Evolutionary conservation across 768 basidiomycete genomes (phyloP), one percentile per base, ranked within the genome.

Genomic region (Lactifluus piperatus): DNA sequence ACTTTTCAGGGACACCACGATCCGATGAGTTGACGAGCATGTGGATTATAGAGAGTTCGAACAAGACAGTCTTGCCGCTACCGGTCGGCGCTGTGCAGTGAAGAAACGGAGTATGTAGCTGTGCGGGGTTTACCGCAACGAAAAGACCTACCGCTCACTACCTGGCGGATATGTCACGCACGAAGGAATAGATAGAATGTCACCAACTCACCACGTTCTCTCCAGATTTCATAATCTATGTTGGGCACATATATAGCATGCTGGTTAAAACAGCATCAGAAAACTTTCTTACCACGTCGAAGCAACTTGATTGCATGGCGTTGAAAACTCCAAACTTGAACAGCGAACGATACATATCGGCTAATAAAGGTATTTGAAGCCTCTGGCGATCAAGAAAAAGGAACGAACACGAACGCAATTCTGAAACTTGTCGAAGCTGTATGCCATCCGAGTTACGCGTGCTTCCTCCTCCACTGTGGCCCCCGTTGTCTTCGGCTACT

Each of bases 281-380:
- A 26, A 60, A 27, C 14, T 5, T 36, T 69, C 82, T 57, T 67
- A 92, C 93, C 63, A 79, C 77, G 49, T 88, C 81, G 63, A 89
- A 91, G 68, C 90, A 93, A 29, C 76, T 77, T 14, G 89, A 91
- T 65, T 99, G 95, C 22, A 97, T 82, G 3, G 87, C 85, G 69
- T 98, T 98, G 77, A 97, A 97, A 3, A 87, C 81, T 0, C 84
- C 84, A 64, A 94, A 97, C 67, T 88, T 88, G 80, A 94, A 97
- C 2, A 92, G 74, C 0, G 78, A 75, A 16, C 89, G 82, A 70
- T 87, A 93, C 16, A 84, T 77, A 67, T 93, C 89, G 51, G 91
- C 94, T 95, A 64, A 10, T n/a, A 43, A 36, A 9, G 46, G n/a
- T 7, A 43, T 22, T 24, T 46, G 16, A 59, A 30, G 39, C n/a